Base-by-base conservation (phyloP, 1,284 basidiomycete species). In the Retiboletus flavoniger region DNA sequence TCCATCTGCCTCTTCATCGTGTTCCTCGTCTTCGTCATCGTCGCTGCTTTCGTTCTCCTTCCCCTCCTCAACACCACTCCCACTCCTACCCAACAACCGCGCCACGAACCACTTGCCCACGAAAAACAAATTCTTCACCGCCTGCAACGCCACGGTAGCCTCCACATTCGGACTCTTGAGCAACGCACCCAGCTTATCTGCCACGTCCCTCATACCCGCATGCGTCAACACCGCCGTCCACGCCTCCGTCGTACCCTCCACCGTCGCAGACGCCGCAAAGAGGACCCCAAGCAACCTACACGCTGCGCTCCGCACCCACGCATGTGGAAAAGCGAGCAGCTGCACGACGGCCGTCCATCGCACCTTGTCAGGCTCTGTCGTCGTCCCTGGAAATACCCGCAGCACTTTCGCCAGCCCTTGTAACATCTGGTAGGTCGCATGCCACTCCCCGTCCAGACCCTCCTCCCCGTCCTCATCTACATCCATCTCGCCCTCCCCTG, bases 111-210 rank as follows among this genome's bases (percentile, higher is more conserved):
- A 87, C 72, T 93, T 94, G 28, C 91, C 91, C 29, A 97, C 76
- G 66, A 90, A 97, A 66, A 97, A 94, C 14, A 99, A 72, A 61
- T 98, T 95, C 77, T 98, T 98, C 65, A 98, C 93, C 13, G 94
- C 76, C 72, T 98, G 93, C 58, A 97, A 72, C 52, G 88, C 82
- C 14, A 96, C 77, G 4, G 81, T 72, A 35, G 87, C 85, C 62
- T 95, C 92, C 39, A 98, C 74, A 60, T 89, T 80, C 16, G 85
- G 78, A 63, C 94, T 94, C 70, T 89, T 88, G 56, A 99, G 80
- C 69, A 98, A 87, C 45, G 87, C 71, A 52, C 85, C 90, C 32
- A 90, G 74, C 70, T 92, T 94, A 59, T 82, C 78, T 1, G 94
- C 90, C 8, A 91, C 76, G 28, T 87, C 84, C 53, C 85, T 79